Percentiles rank a stretch among this genome's conserved stretches.
phyloP scores from a whole-genome alignment of 2,329 filamentous ascomycete species.

The Emmonsiellopsis sp. region DNA sequence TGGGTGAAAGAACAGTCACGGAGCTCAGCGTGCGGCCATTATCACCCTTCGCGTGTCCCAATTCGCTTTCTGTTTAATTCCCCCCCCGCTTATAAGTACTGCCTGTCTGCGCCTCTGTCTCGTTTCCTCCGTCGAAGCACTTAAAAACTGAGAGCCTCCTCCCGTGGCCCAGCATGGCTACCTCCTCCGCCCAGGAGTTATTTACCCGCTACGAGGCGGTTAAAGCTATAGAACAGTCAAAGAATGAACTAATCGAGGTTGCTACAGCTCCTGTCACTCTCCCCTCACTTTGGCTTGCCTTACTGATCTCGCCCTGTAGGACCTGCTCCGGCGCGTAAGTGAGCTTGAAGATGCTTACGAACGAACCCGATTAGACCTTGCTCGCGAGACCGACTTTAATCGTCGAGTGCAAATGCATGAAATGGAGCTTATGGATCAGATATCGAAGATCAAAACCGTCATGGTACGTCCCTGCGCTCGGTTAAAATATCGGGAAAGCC shows the following conservation, averaged over 20 bases:
- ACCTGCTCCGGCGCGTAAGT: conserved; percentile 35
- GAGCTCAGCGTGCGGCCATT: too few species aligned
- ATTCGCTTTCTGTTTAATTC: too few species aligned
- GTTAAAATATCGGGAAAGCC: not conserved
- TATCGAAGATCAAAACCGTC: conserved; percentile 34
- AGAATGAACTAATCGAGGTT: conserved; percentile 41
- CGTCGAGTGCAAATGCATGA: conserved; percentile 39
- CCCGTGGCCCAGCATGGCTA: conserved; percentile 9
- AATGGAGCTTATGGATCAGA: conserved; percentile 38
- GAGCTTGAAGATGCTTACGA: conserved; percentile 36
- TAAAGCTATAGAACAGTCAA: conserved; percentile 35
- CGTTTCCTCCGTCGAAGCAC: too few species aligned
- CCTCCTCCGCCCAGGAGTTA: conserved; percentile 25
- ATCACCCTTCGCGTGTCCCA: too few species aligned
- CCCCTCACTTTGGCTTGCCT: not conserved
- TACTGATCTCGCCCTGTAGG: conserved; percentile 20
- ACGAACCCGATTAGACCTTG: conserved; percentile 37
- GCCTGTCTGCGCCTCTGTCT: too few species aligned
- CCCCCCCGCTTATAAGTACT: too few species aligned
- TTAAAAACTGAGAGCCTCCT: too few species aligned
- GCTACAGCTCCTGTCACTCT: not conserved
- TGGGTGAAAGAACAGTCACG: too few species aligned
- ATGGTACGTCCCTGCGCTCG: conserved; percentile 27
- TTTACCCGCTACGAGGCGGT: conserved; percentile 36
- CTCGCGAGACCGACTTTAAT: conserved; percentile 38